Evolutionary conservation across 306 rosid genomes (phyloP).

Genomic region (Corylus avellana): DNA sequence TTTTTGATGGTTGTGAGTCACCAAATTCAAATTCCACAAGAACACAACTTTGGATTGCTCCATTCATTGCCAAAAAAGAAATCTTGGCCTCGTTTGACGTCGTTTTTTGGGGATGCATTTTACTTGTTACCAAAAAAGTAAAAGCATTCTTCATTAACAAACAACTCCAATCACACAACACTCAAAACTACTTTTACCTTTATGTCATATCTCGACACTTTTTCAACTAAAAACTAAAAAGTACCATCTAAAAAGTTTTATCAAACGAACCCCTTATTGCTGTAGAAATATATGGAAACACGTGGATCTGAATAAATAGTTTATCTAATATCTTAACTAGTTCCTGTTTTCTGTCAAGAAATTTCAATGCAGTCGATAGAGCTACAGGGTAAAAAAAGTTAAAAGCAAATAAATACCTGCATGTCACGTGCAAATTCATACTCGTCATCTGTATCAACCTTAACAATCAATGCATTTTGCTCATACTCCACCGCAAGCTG

Average conservation of each 20-base stretch:
- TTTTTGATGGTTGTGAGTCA: neutral
- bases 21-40: slow-evolving; percentile 14
- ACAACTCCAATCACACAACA: no score
- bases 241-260: no score
- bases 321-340: neutral
- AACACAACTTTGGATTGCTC: neutral
- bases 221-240: no score
- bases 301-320: neutral
- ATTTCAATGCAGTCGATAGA: slow-evolving; percentile 5
- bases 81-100: no score
- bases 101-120: no score
- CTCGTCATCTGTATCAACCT: slow-evolving; percentile 93
- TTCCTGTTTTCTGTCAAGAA: neutral
- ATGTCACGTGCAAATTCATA: slow-evolving; percentile 85
- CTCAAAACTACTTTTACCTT: no score
- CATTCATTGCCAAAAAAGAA: no score
- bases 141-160: no score
- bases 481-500: slow-evolving; percentile 97
- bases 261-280: neutral
- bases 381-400: neutral
- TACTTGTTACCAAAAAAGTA: no score
- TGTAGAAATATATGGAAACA: neutral
- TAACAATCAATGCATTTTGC: slow-evolving; percentile 56
- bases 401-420: slow-evolving; percentile 58
- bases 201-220: no score